phyloP scores from a whole-genome alignment of 2,329 filamentous ascomycete genomes.

The Macroventuria anomochaeta region DNA sequence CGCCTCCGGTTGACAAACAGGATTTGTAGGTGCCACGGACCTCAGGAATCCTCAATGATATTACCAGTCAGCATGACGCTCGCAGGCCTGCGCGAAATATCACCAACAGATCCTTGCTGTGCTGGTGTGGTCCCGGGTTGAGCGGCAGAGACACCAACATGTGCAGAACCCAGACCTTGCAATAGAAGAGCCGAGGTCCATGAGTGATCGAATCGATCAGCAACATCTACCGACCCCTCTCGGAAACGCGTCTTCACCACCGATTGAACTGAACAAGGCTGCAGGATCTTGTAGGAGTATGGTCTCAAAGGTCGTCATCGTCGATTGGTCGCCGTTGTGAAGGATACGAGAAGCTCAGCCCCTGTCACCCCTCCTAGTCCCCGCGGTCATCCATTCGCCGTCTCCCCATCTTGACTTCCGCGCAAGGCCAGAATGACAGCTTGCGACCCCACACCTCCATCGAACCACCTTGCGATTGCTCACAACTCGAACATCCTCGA shows the following conservation, averaged over 20 bases:
- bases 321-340: slow-evolving; percentile 13
- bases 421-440: slow-evolving; percentile 6
- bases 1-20: background rate
- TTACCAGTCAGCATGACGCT: background rate
- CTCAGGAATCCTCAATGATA: background rate
- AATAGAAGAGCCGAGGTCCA: slow-evolving; percentile 4
- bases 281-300: background rate
- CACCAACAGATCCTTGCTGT: background rate
- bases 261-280: background rate
- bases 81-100: background rate
- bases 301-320: background rate
- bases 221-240: slow-evolving; percentile 1
- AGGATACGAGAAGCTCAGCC: slow-evolving; percentile 14
- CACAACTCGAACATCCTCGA: background rate
- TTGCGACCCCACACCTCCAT: slow-evolving; percentile 2
- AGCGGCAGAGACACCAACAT: background rate
- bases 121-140: background rate
- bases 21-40: background rate
- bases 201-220: background rate
- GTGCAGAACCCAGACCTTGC: background rate
- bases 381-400: slow-evolving; percentile 6
- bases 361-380: slow-evolving; percentile 16
- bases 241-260: background rate
- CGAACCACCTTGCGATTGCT: background rate
- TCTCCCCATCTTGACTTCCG: slow-evolving; percentile 4